A percentile compares a stretch with the other conserved stretches of the same genome.
Conservation (phyloP, 805 yeast genomes). For the Kodamaea kaohsiungensis region DNA sequence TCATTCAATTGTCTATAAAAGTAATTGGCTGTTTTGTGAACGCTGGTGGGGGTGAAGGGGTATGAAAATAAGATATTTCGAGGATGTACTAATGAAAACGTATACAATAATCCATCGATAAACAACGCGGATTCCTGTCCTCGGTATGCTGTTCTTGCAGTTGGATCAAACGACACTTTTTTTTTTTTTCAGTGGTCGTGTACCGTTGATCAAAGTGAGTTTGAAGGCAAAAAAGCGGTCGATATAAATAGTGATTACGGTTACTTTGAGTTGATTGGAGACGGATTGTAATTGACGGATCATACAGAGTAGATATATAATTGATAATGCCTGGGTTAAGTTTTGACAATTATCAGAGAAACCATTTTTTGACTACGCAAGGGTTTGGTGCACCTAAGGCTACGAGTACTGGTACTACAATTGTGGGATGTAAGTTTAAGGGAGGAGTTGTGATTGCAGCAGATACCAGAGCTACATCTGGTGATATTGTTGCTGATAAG, state of each 20-base stretch:
- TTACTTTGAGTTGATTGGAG: not conserved
- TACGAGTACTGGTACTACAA: conserved; percentile 98
- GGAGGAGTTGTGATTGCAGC: conserved; percentile 98
- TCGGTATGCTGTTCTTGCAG: not conserved
- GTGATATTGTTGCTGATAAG: conserved; percentile 95
- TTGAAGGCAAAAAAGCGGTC: conserved; percentile 7
- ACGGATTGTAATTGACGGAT: too few species aligned
- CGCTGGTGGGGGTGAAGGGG: not conserved
- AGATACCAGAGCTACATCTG: conserved; percentile 97
- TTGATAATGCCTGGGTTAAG: conserved; percentile 79
- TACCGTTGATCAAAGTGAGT: not conserved
- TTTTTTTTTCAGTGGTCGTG: not conserved
- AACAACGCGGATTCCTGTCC: not conserved
- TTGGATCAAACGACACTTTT: not conserved
- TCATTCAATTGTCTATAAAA: not conserved
- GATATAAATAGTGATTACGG: not conserved
- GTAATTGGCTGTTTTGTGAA: not conserved
- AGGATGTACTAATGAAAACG: not conserved
- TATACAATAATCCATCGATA: not conserved
- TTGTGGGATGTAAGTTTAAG: conserved; percentile 90
- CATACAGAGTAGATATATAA: not conserved
- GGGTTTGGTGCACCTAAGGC: conserved; percentile 84
- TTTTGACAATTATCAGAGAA: conserved; percentile 93
- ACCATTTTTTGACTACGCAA: conserved; percentile 65
- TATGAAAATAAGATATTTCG: not conserved